Evolutionary conservation across 345 rosid genomes (phyloP).

Genomic region (Laguncularia racemosa): DNA sequence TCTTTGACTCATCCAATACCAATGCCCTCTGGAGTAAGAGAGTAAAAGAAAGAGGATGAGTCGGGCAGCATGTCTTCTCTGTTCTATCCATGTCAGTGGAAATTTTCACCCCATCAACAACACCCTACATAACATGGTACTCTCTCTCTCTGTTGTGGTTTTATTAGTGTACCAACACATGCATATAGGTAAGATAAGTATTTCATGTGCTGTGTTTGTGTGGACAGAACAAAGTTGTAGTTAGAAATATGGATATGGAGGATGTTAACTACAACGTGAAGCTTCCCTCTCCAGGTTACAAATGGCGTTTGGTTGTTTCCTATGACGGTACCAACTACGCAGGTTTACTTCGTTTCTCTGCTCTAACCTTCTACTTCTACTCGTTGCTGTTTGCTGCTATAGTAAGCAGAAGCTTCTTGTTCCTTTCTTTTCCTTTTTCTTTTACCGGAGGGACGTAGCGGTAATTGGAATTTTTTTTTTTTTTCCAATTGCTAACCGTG

Average conservation of each 20-base stretch:
- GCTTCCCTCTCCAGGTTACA: constrained; percentile 22
- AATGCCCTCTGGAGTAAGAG: no score
- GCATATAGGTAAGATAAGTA: no score
- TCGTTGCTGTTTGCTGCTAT: neutral
- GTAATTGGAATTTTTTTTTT: no score
- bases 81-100: constrained; percentile 19
- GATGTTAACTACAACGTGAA: constrained; percentile 17
- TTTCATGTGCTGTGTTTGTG: neutral
- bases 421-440: no score
- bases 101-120: constrained; percentile 10
- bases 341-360: constrained; percentile 26
- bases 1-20: no score
- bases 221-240: constrained; percentile 13
- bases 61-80: constrained; percentile 23
- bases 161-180: no score
- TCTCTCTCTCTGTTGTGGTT: neutral
- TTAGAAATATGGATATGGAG: neutral
- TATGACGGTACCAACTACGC: constrained; percentile 78
- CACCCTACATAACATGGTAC: neutral
- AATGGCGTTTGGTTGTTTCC: constrained; percentile 81
- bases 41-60: constrained; percentile 35
- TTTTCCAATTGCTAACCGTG: no score
- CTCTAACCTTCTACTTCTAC: neutral
- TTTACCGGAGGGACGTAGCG: no score
- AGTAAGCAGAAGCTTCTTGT: neutral